Percentiles rank a stretch among this genome's conserved stretches.
Conservation (phyloP, 352 stramenopile genomes). For the Lagenidium sp. region DNA sequence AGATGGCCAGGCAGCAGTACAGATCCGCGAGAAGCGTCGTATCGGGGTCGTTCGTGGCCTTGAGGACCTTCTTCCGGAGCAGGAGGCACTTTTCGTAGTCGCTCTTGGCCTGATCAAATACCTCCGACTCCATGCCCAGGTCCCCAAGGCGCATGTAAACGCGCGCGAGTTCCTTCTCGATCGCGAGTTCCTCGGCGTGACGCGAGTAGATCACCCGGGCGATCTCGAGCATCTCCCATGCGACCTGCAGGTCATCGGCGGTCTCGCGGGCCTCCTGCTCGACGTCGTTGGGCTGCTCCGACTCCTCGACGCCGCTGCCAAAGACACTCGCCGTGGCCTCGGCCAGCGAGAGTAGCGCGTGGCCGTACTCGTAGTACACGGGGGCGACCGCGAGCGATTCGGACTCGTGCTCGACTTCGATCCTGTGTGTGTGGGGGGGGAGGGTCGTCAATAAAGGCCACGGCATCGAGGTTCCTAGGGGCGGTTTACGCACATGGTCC, state of each 20-base stretch:
- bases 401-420: slow-evolving; percentile 56
- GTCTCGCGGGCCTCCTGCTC: slow-evolving; percentile 48
- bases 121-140: slow-evolving; percentile 72
- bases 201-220: slow-evolving; percentile 76
- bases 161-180: slow-evolving; percentile 68
- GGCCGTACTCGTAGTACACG: slow-evolving; percentile 77
- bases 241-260: slow-evolving; percentile 69
- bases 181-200: slow-evolving; percentile 47
- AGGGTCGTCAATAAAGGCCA: too few relatives aligned
- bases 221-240: slow-evolving; percentile 84
- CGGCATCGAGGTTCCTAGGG: too few relatives aligned
- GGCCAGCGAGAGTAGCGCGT: slow-evolving; percentile 62
- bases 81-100: slow-evolving; percentile 77
- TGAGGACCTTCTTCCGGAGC: slow-evolving; percentile 63
- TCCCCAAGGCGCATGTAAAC: slow-evolving; percentile 80
- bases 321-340: slow-evolving; percentile 24
- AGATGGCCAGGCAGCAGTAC: slow-evolving; percentile 79
- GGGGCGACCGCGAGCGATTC: slow-evolving; percentile 38
- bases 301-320: slow-evolving; percentile 27
- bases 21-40: slow-evolving; percentile 74
- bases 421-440: too few relatives aligned
- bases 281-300: slow-evolving; percentile 18
- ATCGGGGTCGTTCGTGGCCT: slow-evolving; percentile 47
- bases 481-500: slow-evolving; percentile 61
- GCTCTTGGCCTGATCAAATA: slow-evolving; percentile 60